These are phyloP conservation scores for Tilletia setariae DNA, from an alignment of 1,284 basidiomycete species.

Conservation along the genomic window DNA sequence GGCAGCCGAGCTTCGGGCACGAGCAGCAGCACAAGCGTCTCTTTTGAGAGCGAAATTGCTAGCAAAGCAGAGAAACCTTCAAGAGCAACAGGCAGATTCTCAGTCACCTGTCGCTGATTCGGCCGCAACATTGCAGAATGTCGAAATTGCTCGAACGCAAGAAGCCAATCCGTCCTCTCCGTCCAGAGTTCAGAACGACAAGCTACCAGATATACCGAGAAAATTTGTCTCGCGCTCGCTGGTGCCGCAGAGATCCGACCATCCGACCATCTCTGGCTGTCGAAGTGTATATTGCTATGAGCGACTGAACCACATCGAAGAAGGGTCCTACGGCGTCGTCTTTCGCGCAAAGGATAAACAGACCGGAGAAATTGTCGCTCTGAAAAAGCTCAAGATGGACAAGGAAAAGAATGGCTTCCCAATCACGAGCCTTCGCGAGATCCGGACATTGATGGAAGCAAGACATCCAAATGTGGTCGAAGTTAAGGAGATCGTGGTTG, in stretches of 20 bases:
- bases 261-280: constrained; percentile 38
- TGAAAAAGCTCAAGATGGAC: constrained; percentile 97
- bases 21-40: constrained; percentile 16
- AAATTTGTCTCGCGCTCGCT: background rate
- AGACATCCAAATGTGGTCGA: constrained; percentile 88
- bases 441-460: constrained; percentile 80
- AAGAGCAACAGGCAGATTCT: background rate
- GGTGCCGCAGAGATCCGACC: constrained; percentile 19
- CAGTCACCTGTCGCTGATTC: background rate
- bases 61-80: constrained; percentile 14
- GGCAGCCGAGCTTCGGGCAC: constrained; percentile 15
- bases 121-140: background rate
- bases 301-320: constrained; percentile 90
- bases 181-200: background rate
- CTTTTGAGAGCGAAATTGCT: constrained; percentile 20
- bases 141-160: background rate
- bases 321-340: constrained; percentile 96
- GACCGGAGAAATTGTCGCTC: constrained; percentile 81
- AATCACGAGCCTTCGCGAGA: constrained; percentile 90
- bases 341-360: constrained; percentile 86
- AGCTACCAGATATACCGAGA: background rate
- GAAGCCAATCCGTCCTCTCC: background rate
- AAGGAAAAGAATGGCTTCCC: constrained; percentile 98
- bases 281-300: constrained; percentile 45
- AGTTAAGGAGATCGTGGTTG: constrained; percentile 93